phyloP scores from a whole-genome alignment of 345 rosid species.

The Gossypium sturtianum region DNA sequence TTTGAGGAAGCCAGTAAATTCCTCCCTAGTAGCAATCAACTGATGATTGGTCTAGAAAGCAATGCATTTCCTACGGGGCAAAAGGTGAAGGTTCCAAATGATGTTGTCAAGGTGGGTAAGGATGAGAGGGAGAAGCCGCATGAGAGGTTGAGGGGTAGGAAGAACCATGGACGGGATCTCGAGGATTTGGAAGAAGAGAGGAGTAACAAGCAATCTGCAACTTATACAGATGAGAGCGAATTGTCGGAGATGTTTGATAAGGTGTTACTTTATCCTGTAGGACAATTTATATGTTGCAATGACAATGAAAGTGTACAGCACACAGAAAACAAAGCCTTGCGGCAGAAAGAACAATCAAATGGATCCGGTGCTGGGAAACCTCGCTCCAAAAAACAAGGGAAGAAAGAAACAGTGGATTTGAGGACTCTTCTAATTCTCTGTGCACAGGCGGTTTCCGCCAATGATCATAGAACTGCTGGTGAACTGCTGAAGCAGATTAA shows the following conservation, averaged over 20 bases:
- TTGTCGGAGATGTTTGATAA: slow-evolving; percentile 72
- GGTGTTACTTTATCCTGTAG: slow-evolving; percentile 41
- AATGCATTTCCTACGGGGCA: neutral
- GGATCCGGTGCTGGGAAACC: slow-evolving; percentile 34
- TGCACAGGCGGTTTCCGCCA: slow-evolving; percentile 66
- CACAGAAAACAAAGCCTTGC: slow-evolving; percentile 17
- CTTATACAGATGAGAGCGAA: slow-evolving; percentile 38
- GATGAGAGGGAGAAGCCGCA: slow-evolving; percentile 16
- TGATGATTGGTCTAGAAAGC: slow-evolving; percentile 19
- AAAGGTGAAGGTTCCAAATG: slow-evolving; percentile 13
- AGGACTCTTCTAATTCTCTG: slow-evolving; percentile 60
- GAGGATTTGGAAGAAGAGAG: slow-evolving; percentile 46
- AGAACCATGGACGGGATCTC: slow-evolving; percentile 49
- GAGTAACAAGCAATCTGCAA: slow-evolving; percentile 55
- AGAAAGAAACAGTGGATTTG: slow-evolving; percentile 62
- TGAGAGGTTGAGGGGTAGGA: slow-evolving; percentile 37
- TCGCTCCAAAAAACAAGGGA: slow-evolving; percentile 27
- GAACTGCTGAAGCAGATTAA: slow-evolving; percentile 73
- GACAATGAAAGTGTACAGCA: neutral
- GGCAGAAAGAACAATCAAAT: slow-evolving; percentile 24
- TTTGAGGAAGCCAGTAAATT: slow-evolving; percentile 20
- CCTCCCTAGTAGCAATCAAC: slow-evolving; percentile 28
- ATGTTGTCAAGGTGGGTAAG: slow-evolving; percentile 23
- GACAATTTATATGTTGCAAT: neutral
- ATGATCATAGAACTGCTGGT: slow-evolving; percentile 59